A percentile compares a stretch with the other conserved stretches of the same genome.
These are phyloP conservation scores for Talaromyces amestolkiae DNA, from an alignment of 2,329 filamentous ascomycete genomes.

Conservation along the genomic window DNA sequence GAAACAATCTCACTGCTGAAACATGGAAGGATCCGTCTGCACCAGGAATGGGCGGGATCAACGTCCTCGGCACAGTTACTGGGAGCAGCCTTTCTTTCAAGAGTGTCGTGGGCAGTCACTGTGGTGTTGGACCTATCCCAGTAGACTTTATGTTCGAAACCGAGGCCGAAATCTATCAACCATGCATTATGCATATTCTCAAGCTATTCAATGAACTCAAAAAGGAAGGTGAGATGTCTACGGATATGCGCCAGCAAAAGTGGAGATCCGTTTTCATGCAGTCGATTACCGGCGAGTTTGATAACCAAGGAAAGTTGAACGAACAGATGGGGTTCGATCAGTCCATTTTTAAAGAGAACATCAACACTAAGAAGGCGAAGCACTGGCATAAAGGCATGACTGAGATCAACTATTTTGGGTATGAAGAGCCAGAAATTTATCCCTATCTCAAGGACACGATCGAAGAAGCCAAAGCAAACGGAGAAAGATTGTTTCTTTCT, in stretches of 20 bases:
- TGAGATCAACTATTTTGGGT: conserved; percentile 47
- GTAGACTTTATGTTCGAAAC: conserved; percentile 33
- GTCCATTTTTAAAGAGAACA: conserved; percentile 30
- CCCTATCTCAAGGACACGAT: conserved; percentile 39
- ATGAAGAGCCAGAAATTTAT: conserved; percentile 39
- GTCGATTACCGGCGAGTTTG: conserved; percentile 32
- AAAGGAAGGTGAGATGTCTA: not conserved
- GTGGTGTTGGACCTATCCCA: conserved; percentile 31
- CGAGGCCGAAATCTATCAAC: conserved; percentile 31
- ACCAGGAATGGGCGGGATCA: conserved; percentile 33
- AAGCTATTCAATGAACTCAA: conserved; percentile 33
- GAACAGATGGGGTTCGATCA: conserved; percentile 38
- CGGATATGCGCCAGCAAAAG: conserved; percentile 25
- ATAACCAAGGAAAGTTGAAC: conserved; percentile 30
- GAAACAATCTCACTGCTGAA: conserved; percentile 15
- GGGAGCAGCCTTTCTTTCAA: conserved; percentile 35
- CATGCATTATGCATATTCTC: conserved; percentile 33
- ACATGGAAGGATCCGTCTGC: conserved; percentile 25
- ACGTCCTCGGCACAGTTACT: conserved; percentile 30
- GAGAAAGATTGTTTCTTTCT: conserved; percentile 31
- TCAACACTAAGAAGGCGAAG: conserved; percentile 30
- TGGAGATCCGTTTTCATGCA: conserved; percentile 34
- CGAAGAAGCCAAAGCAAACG: conserved; percentile 27
- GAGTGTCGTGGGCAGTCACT: conserved; percentile 33
- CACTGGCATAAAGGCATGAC: conserved; percentile 31